Base-by-base conservation (phyloP, 768 basidiomycete genomes). In the Tricholoma sp. region DNA sequence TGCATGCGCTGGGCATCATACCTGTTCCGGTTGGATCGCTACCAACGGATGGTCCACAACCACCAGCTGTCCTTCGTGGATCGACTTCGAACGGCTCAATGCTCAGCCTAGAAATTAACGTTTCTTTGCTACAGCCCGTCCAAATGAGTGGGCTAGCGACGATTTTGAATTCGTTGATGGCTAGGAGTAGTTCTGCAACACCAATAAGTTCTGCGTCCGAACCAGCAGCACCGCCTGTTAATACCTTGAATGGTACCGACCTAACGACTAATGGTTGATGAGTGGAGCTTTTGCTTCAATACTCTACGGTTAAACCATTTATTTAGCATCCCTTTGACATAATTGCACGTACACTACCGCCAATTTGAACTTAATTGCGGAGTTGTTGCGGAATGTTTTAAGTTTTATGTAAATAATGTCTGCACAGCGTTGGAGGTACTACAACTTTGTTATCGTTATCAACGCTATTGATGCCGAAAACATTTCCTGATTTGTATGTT, bases 81-180 rank as follows among this genome's bases (percentile, higher is more conserved):
- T 85, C 86, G 1, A 83, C 84, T 2, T 80, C 83, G 6, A 84
- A 89, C 64, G 89, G 89, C 11, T 79, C 81, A 18, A 83, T 86
- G 77, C 69, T 91, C 57, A 87, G 79, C 66, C 72, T 93, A 54
- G 90, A 92, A 60, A 88, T 93, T 66, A 91, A 91, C 59, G 83
- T 91, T 27, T 83, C 84, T 14, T 70, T 85, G 18, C 74, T 93
- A 55, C 86, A 89, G 68, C 77, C 83, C 16, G 74, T 81, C n/a
- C 90, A 92, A 64, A 86, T 88, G 83, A 88, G 79, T 65, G 88
- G 88, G 12, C 63, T 91, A 61, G 87, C 87, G 18, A 73, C 85
- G 60, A 74, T 91, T 10, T 69, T 91, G 59, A 90, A 88, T 69
- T 83, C 85, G 2, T 68, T 91, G 60, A 84, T 88, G 77, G 78